Evolutionary conservation across 768 basidiomycete species (phyloP), one percentile per base, ranked within the genome.

Genomic region (Royoungia palumana): DNA sequence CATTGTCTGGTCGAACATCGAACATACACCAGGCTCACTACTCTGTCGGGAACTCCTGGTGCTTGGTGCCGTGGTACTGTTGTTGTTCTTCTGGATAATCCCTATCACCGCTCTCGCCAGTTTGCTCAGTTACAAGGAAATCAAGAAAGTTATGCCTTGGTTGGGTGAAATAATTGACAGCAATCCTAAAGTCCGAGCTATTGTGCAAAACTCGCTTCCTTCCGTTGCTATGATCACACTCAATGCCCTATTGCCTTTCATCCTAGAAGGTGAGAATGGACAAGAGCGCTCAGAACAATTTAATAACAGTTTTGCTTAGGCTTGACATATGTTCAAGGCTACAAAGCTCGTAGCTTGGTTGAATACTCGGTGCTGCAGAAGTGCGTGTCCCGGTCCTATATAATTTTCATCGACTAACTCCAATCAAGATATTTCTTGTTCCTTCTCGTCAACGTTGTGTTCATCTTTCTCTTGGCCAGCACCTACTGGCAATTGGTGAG

Each of bases 121-220:
- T 62, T 69, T 99, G 46, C 75, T 99, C 52, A 94, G 89, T 56
- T 97, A 94, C 70, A 78, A 88, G 55, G 94, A 96, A 64, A 94
- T 99, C 67, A 89, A 93, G 72, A 89, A 88, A 61, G 76, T 79
- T 2, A 77, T 85, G 74, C 96, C 96, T 0, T 90, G 92, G 85
- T 74, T 99, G 3, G 92, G 88, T 2, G 60, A 66, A n/a, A 64
- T 93, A 10, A 93, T 99, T 56, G 89, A 96, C 52, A 75, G 77
- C 44, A 93, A 88, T 58, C 83, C 82, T 35, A 81, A 84, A 52
- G 70, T 96, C 19, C 79, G 85, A 20, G 93, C 90, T 0, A 79
- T 99, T 35, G 90, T 97, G 19, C 94, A 97, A 70, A 98, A 94
- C 55, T 94, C 94, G 1, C 71, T 99, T 43, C 95, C 96, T 2